Evolutionary conservation across 768 basidiomycete species (phyloP).

Genomic region (Termitomyces sp.): DNA sequence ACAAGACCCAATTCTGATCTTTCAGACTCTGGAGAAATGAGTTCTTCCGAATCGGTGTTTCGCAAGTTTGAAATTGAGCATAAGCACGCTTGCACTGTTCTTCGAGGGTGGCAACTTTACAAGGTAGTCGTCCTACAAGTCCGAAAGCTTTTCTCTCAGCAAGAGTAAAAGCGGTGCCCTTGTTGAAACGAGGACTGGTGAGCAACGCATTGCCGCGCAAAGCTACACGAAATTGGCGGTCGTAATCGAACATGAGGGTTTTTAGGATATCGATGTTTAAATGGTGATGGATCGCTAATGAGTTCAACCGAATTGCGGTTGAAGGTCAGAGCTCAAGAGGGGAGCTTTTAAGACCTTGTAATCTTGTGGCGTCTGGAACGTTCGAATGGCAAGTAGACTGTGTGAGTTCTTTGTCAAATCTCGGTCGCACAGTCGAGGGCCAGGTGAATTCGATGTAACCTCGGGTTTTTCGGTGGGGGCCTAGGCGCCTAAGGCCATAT

Average conservation of each 20-base stretch:
- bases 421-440: no score
- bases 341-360: no score
- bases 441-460: no score
- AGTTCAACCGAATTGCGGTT: no score
- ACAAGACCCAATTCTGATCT: constrained; percentile 80
- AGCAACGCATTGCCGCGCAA: constrained; percentile 63
- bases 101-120: constrained; percentile 59
- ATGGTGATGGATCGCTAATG: no score
- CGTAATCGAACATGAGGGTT: neutral
- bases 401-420: no score
- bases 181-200: constrained; percentile 66
- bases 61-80: constrained; percentile 44
- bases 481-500: no score
- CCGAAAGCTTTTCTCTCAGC: constrained; percentile 71
- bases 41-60: constrained; percentile 52
- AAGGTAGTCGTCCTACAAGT: constrained; percentile 47
- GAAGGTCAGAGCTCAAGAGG: no score
- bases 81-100: constrained; percentile 77
- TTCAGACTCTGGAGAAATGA: constrained; percentile 73
- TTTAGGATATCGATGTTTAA: no score
- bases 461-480: no score
- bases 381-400: no score
- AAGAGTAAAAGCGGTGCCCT: constrained; percentile 73
- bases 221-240: constrained; percentile 30
- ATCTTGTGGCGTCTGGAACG: no score